Evolutionary conservation across 176 grass and related monocot species (phyloP).

Genomic region (Phoenix dactylifera): DNA sequence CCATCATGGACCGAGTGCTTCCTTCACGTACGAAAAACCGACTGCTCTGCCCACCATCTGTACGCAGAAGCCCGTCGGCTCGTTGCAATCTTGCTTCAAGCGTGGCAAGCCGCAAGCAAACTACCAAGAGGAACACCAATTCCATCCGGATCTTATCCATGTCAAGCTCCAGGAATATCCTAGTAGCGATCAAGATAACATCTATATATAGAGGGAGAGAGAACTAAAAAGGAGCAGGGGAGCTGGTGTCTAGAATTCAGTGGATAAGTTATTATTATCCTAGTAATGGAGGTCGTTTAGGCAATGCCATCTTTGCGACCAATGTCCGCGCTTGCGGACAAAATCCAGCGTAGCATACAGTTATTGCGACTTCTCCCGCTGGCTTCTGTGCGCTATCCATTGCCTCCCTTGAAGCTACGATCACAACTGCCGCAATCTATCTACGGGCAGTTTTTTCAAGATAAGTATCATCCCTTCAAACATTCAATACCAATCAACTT

Average conservation of each 20-base stretch:
- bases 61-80: neutral
- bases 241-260: neutral
- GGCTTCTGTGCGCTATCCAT: too few species aligned
- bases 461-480: too few species aligned
- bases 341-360: neutral
- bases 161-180: neutral
- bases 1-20: neutral
- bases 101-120: slow-evolving; percentile 1
- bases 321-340: neutral
- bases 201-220: too few species aligned
- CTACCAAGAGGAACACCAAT: slow-evolving; percentile 10
- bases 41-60: neutral
- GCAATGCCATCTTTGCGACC: neutral
- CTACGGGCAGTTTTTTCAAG: too few species aligned
- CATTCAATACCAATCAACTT: too few species aligned
- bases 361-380: neutral
- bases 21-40: neutral
- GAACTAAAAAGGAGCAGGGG: neutral
- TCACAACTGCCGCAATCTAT: too few species aligned
- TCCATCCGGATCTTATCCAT: slow-evolving; percentile 2
- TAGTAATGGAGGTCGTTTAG: slow-evolving; percentile 16
- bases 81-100: slow-evolving; percentile 11
- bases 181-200: neutral
- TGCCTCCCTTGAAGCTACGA: too few species aligned
- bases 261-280: too few species aligned